phyloP scores from a whole-genome alignment of 2,329 filamentous ascomycete genomes.

The Talaromyces sp. region DNA sequence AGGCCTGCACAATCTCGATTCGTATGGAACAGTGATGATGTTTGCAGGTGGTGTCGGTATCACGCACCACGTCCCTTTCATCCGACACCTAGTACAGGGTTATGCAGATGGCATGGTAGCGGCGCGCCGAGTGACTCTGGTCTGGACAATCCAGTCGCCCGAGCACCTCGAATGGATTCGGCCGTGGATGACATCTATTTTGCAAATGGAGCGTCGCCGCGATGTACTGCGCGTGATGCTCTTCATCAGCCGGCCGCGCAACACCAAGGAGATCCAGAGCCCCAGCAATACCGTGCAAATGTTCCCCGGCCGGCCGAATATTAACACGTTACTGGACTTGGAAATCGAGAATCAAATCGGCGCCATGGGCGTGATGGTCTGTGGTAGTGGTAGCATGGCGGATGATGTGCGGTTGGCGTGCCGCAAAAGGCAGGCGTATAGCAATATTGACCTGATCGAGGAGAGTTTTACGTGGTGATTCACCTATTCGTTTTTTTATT shows the following conservation, averaged over 20 bases:
- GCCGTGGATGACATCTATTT: conserved; percentile 73
- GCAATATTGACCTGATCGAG: conserved; percentile 67
- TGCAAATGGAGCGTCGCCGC: conserved; percentile 72
- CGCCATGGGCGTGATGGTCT: conserved; percentile 81
- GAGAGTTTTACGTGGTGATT: conserved; percentile 59
- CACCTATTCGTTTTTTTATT: not conserved
- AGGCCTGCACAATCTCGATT: conserved; percentile 76
- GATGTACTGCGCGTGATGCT: conserved; percentile 81
- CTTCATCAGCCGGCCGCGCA: conserved; percentile 83
- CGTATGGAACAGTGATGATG: conserved; percentile 85
- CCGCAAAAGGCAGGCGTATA: conserved; percentile 54
- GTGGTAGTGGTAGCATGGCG: conserved; percentile 66
- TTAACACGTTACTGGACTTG: conserved; percentile 69
- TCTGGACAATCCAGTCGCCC: conserved; percentile 89
- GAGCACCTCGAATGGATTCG: conserved; percentile 90
- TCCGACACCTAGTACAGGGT: conserved; percentile 68
- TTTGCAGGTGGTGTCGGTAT: conserved; percentile 93
- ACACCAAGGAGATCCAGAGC: conserved; percentile 72
- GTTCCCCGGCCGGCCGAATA: conserved; percentile 82
- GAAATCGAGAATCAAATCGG: conserved; percentile 79
- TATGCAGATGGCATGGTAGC: conserved; percentile 67
- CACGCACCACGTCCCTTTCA: conserved; percentile 86
- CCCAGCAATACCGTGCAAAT: conserved; percentile 79
- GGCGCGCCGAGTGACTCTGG: conserved; percentile 71
- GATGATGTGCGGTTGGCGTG: conserved; percentile 70